Evolutionary conservation across 139 green algal species (phyloP), one percentile per base, ranked within the genome.

Genomic region (Chara braunii): DNA sequence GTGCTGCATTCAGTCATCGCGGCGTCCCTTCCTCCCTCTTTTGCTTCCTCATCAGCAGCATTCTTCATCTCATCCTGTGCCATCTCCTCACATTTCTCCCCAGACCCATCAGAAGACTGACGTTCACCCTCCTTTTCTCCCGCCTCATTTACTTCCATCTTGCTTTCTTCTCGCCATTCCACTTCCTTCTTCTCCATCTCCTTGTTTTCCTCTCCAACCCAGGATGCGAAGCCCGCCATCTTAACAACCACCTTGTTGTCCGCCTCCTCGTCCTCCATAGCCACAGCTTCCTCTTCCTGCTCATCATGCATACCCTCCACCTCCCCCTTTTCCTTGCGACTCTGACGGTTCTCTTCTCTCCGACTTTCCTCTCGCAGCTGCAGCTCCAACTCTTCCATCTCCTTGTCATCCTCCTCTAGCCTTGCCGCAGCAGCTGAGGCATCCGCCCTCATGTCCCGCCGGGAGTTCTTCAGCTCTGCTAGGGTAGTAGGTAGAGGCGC

Each of bases 301-400:
- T 64, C 24, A 1, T 64, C 55, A 14, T 64, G n/a, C 26, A 60
- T 2, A 14, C 55, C 55, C 31, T 64, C 55, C 18, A 53, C 55
- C 31, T 64, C 55, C 3, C 55, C 55, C 1, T 64, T 37, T 48
- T 18, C 40, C 18, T 18, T 48, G 18, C 40, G 40, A 48, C 40
- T 18, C 40, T 48, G 40, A 14, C 40, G 40, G 40, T n/a, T 18
- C 14, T 18, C 14, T 18, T 18, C 40, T 18, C 40, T 18, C 40
- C 40, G 18, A 18, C 40, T n/a, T 48, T 18, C 40, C 40, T 18
- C 40, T 48, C 18, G 40, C 40, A 48, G 40, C 40, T n/a, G 40
- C 40, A 18, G 40, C 40, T 18, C 40, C 40, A 14, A 14, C 40
- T 48, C 18, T 18, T 48, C 18, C 18, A 48, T 9, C 48, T 9